phyloP scores from a whole-genome alignment of 2,329 filamentous ascomycete genomes.

The Penicillium palitans region DNA sequence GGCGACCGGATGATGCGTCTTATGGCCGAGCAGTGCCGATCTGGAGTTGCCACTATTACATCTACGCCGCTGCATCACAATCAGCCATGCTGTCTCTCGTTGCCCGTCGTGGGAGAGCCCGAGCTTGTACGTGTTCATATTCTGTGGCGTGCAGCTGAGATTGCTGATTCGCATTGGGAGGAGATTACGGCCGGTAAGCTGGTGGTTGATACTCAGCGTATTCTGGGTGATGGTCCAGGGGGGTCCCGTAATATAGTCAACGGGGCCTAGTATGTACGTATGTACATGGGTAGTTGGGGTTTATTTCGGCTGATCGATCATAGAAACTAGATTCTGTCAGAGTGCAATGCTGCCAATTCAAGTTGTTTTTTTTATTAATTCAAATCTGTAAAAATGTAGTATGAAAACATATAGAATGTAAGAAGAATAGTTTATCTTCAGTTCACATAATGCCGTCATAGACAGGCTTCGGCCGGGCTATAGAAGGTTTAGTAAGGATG shows the following conservation, averaged over 20 bases:
- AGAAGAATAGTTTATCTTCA: not conserved
- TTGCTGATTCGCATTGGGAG: not conserved
- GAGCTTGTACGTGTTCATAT: not conserved
- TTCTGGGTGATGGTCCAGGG: not conserved
- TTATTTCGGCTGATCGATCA: not conserved
- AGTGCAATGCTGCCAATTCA: not conserved
- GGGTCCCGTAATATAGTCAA: not conserved
- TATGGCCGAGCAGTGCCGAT: slow-evolving; percentile 4
- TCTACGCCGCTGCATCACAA: not conserved
- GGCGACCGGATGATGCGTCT: slow-evolving; percentile 3
- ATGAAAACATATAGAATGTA: not conserved
- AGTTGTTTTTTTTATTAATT: not conserved
- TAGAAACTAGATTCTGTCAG: not conserved
- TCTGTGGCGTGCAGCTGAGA: not conserved
- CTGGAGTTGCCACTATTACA: not conserved
- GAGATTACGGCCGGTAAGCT: not conserved
- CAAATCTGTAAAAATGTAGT: not conserved
- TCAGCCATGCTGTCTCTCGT: not conserved
- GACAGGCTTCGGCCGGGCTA: not conserved
- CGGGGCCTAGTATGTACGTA: not conserved
- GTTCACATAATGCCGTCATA: not conserved
- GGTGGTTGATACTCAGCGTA: not conserved
- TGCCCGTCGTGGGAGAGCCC: not conserved
- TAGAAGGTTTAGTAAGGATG: no score
- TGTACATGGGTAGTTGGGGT: not conserved